Conservation (phyloP, 2,329 filamentous ascomycete species). For the Trichoderma oligosporum region DNA sequence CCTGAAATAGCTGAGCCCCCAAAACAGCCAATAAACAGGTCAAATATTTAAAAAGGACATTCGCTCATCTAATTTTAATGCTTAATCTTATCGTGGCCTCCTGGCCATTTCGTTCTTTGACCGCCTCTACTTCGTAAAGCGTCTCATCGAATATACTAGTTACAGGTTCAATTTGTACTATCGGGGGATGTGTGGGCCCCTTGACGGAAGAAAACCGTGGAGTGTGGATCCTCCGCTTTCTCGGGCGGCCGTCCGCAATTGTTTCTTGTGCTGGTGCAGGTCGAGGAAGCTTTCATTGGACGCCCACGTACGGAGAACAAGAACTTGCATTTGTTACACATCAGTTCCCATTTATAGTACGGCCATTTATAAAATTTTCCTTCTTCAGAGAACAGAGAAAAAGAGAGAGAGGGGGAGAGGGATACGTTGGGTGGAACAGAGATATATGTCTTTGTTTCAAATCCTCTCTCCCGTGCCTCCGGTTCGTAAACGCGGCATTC, state of each 20-base stretch:
- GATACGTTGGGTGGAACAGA: not conserved
- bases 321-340: too few relatives aligned
- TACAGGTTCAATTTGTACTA: not conserved
- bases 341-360: too few relatives aligned
- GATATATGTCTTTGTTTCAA: not conserved
- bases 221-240: slow-evolving; percentile 15
- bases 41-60: not conserved
- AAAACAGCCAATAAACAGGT: too few relatives aligned
- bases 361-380: too few relatives aligned
- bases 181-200: slow-evolving; percentile 10
- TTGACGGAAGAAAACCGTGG: slow-evolving; percentile 12
- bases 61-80: not conserved
- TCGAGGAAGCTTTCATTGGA: too few relatives aligned
- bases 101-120: slow-evolving; percentile 16
- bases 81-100: slow-evolving; percentile 3
- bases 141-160: too few relatives aligned
- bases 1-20: too few relatives aligned
- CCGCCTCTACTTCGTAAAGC: slow-evolving; percentile 3
- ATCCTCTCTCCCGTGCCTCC: not conserved
- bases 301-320: too few relatives aligned
- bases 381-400: not conserved
- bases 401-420: not conserved
- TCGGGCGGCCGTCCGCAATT: slow-evolving; percentile 15
- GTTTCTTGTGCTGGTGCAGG: not conserved
- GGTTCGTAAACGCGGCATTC: not conserved